These are phyloP conservation scores for Capsicum pubescens DNA, from an alignment of 257 asterid genomes.

Conservation along the genomic window DNA sequence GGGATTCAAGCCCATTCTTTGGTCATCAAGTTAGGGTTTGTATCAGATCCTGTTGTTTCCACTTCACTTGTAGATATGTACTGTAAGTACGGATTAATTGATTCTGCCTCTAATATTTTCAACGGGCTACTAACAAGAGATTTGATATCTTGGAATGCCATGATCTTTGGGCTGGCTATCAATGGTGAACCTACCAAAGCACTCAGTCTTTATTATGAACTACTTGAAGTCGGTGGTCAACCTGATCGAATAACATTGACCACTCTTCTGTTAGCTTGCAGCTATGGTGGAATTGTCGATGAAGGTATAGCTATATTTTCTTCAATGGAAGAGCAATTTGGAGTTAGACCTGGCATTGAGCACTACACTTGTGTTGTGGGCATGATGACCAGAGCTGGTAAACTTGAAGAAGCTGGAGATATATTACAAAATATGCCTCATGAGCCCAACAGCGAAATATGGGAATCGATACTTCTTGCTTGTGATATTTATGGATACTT, in stretches of 20 bases:
- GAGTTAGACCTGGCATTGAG: constrained; percentile 52
- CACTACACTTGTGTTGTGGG: constrained; percentile 55
- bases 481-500: constrained; percentile 52
- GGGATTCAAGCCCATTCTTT: constrained; percentile 68
- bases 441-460: constrained; percentile 46
- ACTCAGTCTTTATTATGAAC: constrained; percentile 46
- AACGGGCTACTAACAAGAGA: constrained; percentile 47
- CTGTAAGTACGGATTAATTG: constrained; percentile 54
- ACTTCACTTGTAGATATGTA: constrained; percentile 67
- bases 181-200: constrained; percentile 61
- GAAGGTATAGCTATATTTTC: constrained; percentile 55
- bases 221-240: constrained; percentile 49
- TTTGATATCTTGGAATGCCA: constrained; percentile 69
- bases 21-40: constrained; percentile 68
- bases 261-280: constrained; percentile 64
- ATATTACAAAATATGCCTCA: constrained; percentile 45
- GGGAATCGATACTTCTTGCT: constrained; percentile 59
- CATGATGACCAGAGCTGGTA: constrained; percentile 56
- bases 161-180: constrained; percentile 57
- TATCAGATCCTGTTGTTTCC: constrained; percentile 53
- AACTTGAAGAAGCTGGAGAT: constrained; percentile 52
- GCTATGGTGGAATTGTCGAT: constrained; percentile 52
- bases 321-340: constrained; percentile 58
- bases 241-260: constrained; percentile 61
- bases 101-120: constrained; percentile 48